These are phyloP conservation scores for Alternaria burnsii DNA, from an alignment of 2,329 filamentous ascomycete species.

Conservation along the genomic window DNA sequence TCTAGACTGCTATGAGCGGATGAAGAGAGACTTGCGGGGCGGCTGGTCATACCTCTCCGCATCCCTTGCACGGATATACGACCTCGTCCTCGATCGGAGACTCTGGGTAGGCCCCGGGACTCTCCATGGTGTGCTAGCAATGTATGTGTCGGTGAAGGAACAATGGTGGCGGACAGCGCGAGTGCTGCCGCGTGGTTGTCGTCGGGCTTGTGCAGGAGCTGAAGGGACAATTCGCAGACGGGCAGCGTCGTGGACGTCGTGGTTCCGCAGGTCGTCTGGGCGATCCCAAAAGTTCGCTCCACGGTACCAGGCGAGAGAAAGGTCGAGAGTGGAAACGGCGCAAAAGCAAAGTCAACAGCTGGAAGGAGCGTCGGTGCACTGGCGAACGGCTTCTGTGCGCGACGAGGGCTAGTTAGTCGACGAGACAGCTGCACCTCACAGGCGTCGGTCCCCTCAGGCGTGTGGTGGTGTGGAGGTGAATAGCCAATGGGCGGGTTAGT, in stretches of 20 bases:
- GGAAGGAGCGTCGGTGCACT: constrained; percentile 12
- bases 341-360: constrained; percentile 9
- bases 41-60: constrained; percentile 50
- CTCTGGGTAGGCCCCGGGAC: constrained; percentile 63
- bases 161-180: constrained; percentile 6
- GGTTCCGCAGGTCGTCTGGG: constrained; percentile 10
- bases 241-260: constrained; percentile 2
- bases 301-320: constrained; percentile 1
- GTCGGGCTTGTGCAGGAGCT: neutral
- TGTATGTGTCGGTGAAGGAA: constrained; percentile 6
- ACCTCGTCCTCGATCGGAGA: constrained; percentile 57
- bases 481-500: constrained; percentile 16
- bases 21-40: constrained; percentile 16
- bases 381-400: constrained; percentile 19
- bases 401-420: constrained; percentile 9
- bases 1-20: constrained; percentile 64
- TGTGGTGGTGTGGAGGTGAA: constrained; percentile 17
- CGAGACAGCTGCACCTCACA: constrained; percentile 11
- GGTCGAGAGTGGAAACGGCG: neutral
- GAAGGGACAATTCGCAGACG: neutral
- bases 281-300: constrained; percentile 3
- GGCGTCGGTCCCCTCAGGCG: constrained; percentile 9
- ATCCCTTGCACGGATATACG: constrained; percentile 73
- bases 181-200: constrained; percentile 6
- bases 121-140: constrained; percentile 57